Evolutionary conservation across 768 basidiomycete genomes (phyloP), one percentile per base, ranked within the genome.

Genomic region (Termitomyces sp.): DNA sequence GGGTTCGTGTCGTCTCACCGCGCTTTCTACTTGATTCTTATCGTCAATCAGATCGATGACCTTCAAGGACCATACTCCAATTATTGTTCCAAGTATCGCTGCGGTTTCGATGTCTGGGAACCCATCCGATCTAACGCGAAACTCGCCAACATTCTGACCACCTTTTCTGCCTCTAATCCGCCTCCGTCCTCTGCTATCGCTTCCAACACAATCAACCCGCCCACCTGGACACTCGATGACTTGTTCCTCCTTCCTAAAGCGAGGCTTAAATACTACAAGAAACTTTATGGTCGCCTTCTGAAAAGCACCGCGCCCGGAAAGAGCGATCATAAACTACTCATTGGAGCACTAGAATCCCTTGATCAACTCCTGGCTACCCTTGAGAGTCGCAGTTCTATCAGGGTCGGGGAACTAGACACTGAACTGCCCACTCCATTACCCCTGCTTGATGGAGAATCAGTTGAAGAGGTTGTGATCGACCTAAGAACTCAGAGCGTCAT

Each of bases 191-290:
- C 77, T 64, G 67, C 74, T 11, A 68, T 71, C 15, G 71, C 72
- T 49, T 73, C 80, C 12, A 72, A 77, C 37, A 38, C 62, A 5
- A 57, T 71, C 4, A 76, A 80, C 60, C 69, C 76, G 14, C 74
- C 80, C 6, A 70, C 74, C 5, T 97, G 96, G 93, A 91, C 93
- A 0, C 77, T 98, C 14, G 96, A 98, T 70, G 76, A 84, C 8
- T 79, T 98, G 25, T 99, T 99, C 77, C 75, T 90, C 12, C 82
- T 98, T 9, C 97, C 97, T 0, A 89, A 87, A 69, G 79, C 79
- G 14, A 86, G 97, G 47, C 76, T 99, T 60, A 87, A 86, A 67
- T 98, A 99, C 74, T 98, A 98, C 78, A 87, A 86, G 69, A 96
- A 91, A 71, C 80, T 98, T 0, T 98, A 98, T 71, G 81, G 84